Evolutionary conservation across 192 early-diverging fungal species (phyloP).

Genomic region (Umbelopsis isabellina): DNA sequence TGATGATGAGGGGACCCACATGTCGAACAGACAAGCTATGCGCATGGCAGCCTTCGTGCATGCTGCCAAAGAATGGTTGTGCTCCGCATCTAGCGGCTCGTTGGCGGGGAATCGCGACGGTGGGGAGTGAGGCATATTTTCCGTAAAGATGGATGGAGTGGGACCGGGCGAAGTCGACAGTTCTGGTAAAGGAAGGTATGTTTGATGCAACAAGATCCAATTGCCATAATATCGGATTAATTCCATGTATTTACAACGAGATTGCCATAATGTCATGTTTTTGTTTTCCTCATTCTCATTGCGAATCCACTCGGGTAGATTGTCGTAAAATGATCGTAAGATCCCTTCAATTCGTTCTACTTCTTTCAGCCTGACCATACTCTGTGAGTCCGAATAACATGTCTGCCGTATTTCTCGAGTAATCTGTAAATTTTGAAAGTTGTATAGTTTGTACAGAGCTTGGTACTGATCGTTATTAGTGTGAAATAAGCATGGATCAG

Average conservation of each 20-base stretch:
- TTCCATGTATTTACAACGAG: constrained; percentile 30
- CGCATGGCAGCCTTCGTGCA: constrained; percentile 38
- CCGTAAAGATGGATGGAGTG: not conserved
- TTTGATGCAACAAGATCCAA: constrained; percentile 42
- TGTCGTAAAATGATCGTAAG: not conserved
- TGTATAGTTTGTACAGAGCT: constrained; percentile 29
- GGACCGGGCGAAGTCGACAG: not conserved
- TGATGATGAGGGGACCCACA: constrained; percentile 22
- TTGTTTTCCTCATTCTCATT: constrained; percentile 4
- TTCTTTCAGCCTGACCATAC: constrained; percentile 24
- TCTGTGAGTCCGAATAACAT: constrained; percentile 30
- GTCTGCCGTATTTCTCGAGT: constrained; percentile 38
- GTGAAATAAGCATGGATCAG: not conserved
- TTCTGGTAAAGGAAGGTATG: constrained; percentile 32
- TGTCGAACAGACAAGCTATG: constrained; percentile 34
- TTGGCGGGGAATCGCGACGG: not conserved
- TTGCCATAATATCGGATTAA: constrained; percentile 39
- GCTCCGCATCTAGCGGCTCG: not conserved
- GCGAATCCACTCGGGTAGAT: not conserved
- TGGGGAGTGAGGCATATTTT: not conserved
- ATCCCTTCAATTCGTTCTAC: constrained; percentile 36
- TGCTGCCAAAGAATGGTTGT: constrained; percentile 22
- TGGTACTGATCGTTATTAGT: constrained; percentile 27
- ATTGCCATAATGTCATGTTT: constrained; percentile 28
- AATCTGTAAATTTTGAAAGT: constrained; percentile 35